Evolutionary conservation across 805 yeast species (phyloP), one percentile per base, ranked within the genome.

Genomic region (Isabelozyma gotoi): DNA sequence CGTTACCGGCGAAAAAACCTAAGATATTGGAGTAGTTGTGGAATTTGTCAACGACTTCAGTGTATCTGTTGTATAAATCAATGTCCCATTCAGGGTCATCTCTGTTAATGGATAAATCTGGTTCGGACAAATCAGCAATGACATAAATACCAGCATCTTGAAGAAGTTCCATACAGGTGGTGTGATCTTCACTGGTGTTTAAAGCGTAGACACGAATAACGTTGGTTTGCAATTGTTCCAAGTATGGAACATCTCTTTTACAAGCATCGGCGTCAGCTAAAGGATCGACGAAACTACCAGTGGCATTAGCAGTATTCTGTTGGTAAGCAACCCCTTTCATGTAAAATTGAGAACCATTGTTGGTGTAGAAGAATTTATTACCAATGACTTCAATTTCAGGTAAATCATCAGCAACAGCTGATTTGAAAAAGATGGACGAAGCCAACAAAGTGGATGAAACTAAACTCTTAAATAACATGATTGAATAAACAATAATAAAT

Each of bases 61-160:
- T 81, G 71, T 86, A 86, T 72, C 91, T 80, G 41, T 79, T 67
- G 63, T 71, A 83, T 51, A 85, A 68, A 3, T 76, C 83, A 35
- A 80, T 58, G 56, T 71, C 71, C 92, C 92, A 86, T 38, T 68
- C 51, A 50, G 94, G 92, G 51, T 54, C 55, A 38, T 67, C 60
- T 67, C 91, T 81, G 66, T 81, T 72, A 52, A 86, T 81, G 41
- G 90, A 80, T 15, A 63, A 45, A 42, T 65, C 71, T 51, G 92
- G 92, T 62, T 83, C 79, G 19, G 96, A 82, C 54, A 94, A 77
- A 68, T 94, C 99, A 33, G 96, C 84, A 57, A 94, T 69, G 21
- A 92, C 88, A 61, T 94, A 94, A 55, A 94, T 91, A 41, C 97
- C 97, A 43, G 92, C 95, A 19, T 86, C 87, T 48, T 74, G 71